Percentiles rank a stretch among this genome's conserved stretches.
phyloP scores from a whole-genome alignment of 805 yeast species.

The Saturnispora saitoi region DNA sequence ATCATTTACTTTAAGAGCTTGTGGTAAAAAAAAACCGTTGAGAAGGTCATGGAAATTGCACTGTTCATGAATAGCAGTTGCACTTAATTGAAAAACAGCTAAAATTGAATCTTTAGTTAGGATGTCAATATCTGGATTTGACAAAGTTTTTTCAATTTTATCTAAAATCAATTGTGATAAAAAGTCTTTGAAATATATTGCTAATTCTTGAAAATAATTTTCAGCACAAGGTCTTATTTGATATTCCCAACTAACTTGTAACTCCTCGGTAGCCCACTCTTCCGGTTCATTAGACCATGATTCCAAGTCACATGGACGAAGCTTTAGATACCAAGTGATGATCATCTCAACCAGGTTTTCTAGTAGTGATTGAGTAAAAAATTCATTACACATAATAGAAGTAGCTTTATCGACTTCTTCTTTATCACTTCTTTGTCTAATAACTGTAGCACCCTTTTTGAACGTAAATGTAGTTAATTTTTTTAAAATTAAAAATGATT shows the following conservation, averaged over 20 bases:
- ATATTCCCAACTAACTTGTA: constrained; percentile 69
- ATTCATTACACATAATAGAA: constrained; percentile 38
- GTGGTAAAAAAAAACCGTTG: constrained; percentile 56
- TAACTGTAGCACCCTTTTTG: constrained; percentile 55
- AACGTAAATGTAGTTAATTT: constrained; percentile 51
- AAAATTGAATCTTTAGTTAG: constrained; percentile 71
- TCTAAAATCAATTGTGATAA: constrained; percentile 47
- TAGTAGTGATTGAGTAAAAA: constrained; percentile 51
- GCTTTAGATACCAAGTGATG: constrained; percentile 62
- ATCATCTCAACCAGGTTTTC: constrained; percentile 55
- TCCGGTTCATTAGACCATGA: constrained; percentile 84
- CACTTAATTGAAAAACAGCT: constrained; percentile 74
- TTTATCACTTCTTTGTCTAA: constrained; percentile 58
- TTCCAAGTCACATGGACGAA: constrained; percentile 70
- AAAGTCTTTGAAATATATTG: constrained; percentile 50
- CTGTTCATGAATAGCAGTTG: constrained; percentile 52
- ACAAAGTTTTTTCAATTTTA: constrained; percentile 42
- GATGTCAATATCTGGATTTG: constrained; percentile 32
- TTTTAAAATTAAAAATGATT: constrained; percentile 56
- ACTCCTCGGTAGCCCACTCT: constrained; percentile 83
- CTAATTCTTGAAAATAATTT: constrained; percentile 68
- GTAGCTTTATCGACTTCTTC: constrained; percentile 54
- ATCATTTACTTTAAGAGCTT: constrained; percentile 35
- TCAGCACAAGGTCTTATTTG: constrained; percentile 85
- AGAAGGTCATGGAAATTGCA: constrained; percentile 65